Base-by-base conservation (phyloP, 2,329 filamentous ascomycete species). In the Cordyceps javanica region DNA sequence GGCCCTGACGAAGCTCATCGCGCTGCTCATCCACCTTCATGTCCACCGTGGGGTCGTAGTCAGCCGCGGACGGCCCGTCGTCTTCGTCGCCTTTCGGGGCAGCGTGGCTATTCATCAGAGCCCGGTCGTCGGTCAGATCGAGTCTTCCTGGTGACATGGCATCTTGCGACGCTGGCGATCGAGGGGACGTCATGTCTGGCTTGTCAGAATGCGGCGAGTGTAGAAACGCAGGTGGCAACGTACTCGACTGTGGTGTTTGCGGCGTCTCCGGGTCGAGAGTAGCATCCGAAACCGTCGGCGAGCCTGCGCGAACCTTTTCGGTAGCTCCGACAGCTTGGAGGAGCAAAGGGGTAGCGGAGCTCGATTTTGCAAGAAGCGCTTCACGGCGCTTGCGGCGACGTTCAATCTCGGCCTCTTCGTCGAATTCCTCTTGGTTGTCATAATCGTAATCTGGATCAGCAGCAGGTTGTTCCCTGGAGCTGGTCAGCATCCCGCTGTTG, bases 31-130 rank as follows among this genome's bases (percentile, higher is more conserved):
- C 91, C 70, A 95, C 90, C 69, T 88, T 80, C 89, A 93, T 94
- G 68, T 97, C 92, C 63, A 86, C 79, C 1, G 87, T 94, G 1
- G 92, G 92, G 67, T 96, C 90, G 69, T 96, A 96, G 70, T 96
- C 90, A 59, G 91, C 91, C 46, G 92, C 92, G n/a, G 91, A 96
- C 6, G 90, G 89, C 7, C 88, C 90, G 65, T 94, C 88, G 62
- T 83, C 81, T 2, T 78, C 76, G 11, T 68, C 62, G 16, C 61
- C 60, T 50, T 75, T 73, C 42, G 65, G 65, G 61, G 76, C 72
- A 36, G 74, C 77, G 64, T 83, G 79, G 5, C 69, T 76, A 67
- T 90, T 89, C 70, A 85, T 82, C 62, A 90, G 78, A 62, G 86
- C 82, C 58, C 83, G 79, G 67, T 90, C 88, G 64, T 85, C 82